phyloP scores from a whole-genome alignment of 257 asterid genomes.

The Solanum sejunctum region DNA sequence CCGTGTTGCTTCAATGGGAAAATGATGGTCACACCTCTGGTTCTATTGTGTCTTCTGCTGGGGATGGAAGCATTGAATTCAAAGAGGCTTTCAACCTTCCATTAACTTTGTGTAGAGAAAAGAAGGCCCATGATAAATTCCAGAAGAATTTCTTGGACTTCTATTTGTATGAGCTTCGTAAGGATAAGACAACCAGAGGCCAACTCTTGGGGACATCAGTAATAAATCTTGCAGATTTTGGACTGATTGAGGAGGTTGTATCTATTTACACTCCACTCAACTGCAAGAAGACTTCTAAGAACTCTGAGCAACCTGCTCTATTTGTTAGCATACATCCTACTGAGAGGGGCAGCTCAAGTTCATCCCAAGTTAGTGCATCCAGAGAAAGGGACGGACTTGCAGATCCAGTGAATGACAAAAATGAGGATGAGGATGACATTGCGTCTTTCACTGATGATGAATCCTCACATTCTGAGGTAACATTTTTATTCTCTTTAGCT shows the following conservation, averaged over 20 bases:
- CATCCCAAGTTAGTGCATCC: slow-evolving; percentile 42
- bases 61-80: slow-evolving; percentile 42
- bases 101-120: slow-evolving; percentile 32
- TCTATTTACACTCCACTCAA: slow-evolving; percentile 40
- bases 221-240: slow-evolving; percentile 69
- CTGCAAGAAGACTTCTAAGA: slow-evolving; percentile 49
- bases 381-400: slow-evolving; percentile 42
- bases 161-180: slow-evolving; percentile 58
- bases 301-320: slow-evolving; percentile 38
- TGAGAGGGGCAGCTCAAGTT: slow-evolving; percentile 44
- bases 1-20: slow-evolving; percentile 72
- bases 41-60: slow-evolving; percentile 44
- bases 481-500: not conserved
- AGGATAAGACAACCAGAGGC: slow-evolving; percentile 51
- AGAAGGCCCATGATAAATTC: slow-evolving; percentile 35
- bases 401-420: slow-evolving; percentile 3
- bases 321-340: slow-evolving; percentile 44
- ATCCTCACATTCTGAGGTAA: slow-evolving; percentile 50
- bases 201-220: slow-evolving; percentile 55
- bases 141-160: slow-evolving; percentile 62
- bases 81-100: slow-evolving; percentile 55
- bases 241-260: slow-evolving; percentile 31
- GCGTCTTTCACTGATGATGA: slow-evolving; percentile 49
- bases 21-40: slow-evolving; percentile 52
- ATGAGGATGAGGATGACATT: slow-evolving; percentile 29